phyloP scores from a whole-genome alignment of 2,329 filamentous ascomycete genomes.

The Diaporthe sp. region DNA sequence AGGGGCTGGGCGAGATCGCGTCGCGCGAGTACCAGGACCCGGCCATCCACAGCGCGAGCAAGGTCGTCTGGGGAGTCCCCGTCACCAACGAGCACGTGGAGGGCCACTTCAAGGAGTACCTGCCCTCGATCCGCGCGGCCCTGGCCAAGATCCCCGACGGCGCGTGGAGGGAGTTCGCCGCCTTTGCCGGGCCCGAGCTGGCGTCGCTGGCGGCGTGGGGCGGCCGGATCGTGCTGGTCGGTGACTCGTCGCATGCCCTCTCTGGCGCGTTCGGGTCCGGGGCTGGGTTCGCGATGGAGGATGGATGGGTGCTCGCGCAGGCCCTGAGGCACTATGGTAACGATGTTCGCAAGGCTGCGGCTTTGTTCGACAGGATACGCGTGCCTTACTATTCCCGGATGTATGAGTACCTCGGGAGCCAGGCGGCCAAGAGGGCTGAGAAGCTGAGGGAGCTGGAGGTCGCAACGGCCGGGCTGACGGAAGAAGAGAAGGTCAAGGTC shows the following conservation, averaged over 20 bases:
- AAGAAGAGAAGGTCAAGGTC: conserved; percentile 40
- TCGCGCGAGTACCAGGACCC: conserved; percentile 53
- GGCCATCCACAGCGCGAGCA: conserved; percentile 47
- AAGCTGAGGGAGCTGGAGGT: conserved; percentile 39
- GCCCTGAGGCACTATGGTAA: conserved; percentile 47
- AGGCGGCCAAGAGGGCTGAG: conserved; percentile 33
- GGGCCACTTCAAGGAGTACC: conserved; percentile 51
- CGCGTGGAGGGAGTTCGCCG: conserved; percentile 45
- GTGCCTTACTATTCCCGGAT: conserved; percentile 50
- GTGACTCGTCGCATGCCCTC: conserved; percentile 68
- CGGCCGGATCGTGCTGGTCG: conserved; percentile 64
- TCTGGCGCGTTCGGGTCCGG: conserved; percentile 60
- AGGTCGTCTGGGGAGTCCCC: conserved; percentile 55
- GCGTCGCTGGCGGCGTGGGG: conserved; percentile 46
- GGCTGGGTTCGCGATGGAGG: conserved; percentile 55
- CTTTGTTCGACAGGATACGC: conserved; percentile 48
- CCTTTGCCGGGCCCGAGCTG: conserved; percentile 51
- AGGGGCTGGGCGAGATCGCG: conserved; percentile 57
- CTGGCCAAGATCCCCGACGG: conserved; percentile 30
- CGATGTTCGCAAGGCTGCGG: conserved; percentile 45
- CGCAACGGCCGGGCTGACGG: conserved; percentile 26
- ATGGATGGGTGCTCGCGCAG: conserved; percentile 49
- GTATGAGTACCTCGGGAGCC: conserved; percentile 43
- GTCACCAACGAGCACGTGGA: conserved; percentile 54
- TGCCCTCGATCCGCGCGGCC: conserved; percentile 36